Conservation (phyloP, 163 green algal genomes). For the Coccomyxa subellipsoidea region DNA sequence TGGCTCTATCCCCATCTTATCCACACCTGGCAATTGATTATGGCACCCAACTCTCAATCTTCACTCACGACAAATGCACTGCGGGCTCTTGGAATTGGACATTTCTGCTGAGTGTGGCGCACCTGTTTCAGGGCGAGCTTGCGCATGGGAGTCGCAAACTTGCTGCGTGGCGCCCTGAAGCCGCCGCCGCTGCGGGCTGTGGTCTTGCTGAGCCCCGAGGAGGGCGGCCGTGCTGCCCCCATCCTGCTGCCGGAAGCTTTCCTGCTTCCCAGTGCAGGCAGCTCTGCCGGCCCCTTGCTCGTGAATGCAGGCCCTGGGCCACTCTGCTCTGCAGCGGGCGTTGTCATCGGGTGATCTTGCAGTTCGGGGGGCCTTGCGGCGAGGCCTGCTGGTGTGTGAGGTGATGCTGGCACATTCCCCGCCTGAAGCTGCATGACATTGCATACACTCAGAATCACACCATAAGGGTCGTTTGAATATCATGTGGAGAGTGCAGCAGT, state of each 20-base stretch:
- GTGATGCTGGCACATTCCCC: not conserved
- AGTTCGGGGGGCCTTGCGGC: not conserved
- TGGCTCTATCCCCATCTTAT: no score
- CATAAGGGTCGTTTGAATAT: no score
- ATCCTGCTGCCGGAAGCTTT: not conserved
- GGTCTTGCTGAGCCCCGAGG: not conserved
- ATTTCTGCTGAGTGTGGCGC: not conserved
- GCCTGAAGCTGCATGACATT: not conserved
- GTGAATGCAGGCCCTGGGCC: not conserved
- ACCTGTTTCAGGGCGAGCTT: not conserved
- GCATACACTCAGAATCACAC: no score
- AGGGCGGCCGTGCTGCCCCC: no score
- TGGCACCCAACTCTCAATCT: no score
- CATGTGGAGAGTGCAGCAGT: no score
- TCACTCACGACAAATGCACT: no score
- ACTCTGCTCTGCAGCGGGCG: not conserved
- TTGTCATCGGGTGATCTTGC: not conserved
- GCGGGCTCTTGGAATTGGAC: no score
- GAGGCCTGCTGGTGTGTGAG: not conserved
- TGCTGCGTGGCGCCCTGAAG: constrained; percentile 6
- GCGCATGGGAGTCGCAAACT: constrained; percentile 6
- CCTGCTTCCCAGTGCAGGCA: not conserved
- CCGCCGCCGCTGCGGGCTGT: not conserved
- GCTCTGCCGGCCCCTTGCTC: not conserved
- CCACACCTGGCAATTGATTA: no score